A percentile compares a stretch with the other conserved stretches of the same genome.
Evolutionary conservation across 306 rosid species (phyloP).

Genomic region (Sicyos edulis): DNA sequence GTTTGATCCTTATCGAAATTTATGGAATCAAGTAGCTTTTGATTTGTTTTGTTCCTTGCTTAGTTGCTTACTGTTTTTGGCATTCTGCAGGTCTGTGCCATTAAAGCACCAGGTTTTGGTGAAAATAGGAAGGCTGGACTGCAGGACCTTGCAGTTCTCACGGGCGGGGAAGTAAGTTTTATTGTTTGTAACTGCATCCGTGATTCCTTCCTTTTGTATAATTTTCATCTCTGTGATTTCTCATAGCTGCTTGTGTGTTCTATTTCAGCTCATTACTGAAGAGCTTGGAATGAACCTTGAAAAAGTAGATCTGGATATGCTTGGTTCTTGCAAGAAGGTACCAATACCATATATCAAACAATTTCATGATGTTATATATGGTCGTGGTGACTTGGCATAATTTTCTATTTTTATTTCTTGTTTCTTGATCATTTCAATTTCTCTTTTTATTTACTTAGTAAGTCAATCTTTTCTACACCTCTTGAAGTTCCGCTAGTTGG

Average conservation of each 20-base stretch:
- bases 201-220: not conserved
- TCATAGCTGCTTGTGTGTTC: not conserved
- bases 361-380: not conserved
- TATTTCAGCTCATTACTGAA: constrained; percentile 68
- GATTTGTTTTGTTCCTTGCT: not conserved
- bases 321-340: constrained; percentile 93
- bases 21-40: not conserved
- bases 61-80: not conserved
- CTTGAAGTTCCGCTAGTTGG: not conserved
- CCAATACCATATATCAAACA: constrained; percentile 26
- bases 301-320: constrained; percentile 67
- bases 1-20: constrained; percentile 30
- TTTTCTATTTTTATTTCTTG: not conserved
- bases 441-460: not conserved
- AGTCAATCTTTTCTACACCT: not conserved
- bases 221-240: not conserved
- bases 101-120: constrained; percentile 94
- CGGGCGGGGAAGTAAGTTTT: constrained; percentile 68
- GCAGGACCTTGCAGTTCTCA: constrained; percentile 86
- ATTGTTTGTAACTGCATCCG: not conserved
- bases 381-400: not conserved
- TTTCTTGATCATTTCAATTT: not conserved
- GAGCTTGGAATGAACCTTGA: constrained; percentile 95
- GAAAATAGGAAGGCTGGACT: constrained; percentile 73
- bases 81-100: constrained; percentile 67